Evolutionary conservation across 306 rosid species (phyloP), one percentile per base, ranked within the genome.

Genomic region (Dryas octopetala): DNA sequence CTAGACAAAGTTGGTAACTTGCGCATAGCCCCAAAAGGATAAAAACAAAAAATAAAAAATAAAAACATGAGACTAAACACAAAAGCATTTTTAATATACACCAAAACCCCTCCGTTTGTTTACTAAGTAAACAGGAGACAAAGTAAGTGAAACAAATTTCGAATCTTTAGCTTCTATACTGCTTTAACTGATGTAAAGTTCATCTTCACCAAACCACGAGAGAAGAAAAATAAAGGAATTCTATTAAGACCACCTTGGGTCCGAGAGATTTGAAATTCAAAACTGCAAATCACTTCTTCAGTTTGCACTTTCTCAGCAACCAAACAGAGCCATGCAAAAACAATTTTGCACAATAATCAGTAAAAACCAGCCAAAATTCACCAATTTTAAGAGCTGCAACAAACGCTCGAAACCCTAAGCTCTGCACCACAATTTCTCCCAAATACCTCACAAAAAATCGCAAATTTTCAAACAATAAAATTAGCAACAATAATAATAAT

Each of bases 341-440:
- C 17, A 80, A 70, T 19, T 70, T 32, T 58, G 32, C 40, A 62
- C 48, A 57, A 7, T 19, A 70, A 58, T 48, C 14, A 66, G 62
- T 15, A 73, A 7, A 78, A 41, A 68, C 68, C 19, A 50, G 67
- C 13, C 57, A 4, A 60, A 76, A 38, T 12, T 54, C 71, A 76
- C 67, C 62, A 69, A 11, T 8, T 59, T 71, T 40, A n/a, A 45
- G 45, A 26, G 38, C 48, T 40, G 2, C 7, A 11, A 5, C 14
- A 52, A 43, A 66, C n/a, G 69, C 46, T n/a, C 66, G 78, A 79
- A 89, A 77, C 98, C 93, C 93, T 89, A 90, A 75, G 41, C 48
- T 68, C n/a, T 43, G 60, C 52, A 71, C 50, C 68, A 65, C 65
- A 84, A 81, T 70, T 63, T 13, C 51, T 46, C 41, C 67, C 38